Evolutionary conservation across 2,329 filamentous ascomycete species (phyloP).

Genomic region (Hypomyces perniciosus): DNA sequence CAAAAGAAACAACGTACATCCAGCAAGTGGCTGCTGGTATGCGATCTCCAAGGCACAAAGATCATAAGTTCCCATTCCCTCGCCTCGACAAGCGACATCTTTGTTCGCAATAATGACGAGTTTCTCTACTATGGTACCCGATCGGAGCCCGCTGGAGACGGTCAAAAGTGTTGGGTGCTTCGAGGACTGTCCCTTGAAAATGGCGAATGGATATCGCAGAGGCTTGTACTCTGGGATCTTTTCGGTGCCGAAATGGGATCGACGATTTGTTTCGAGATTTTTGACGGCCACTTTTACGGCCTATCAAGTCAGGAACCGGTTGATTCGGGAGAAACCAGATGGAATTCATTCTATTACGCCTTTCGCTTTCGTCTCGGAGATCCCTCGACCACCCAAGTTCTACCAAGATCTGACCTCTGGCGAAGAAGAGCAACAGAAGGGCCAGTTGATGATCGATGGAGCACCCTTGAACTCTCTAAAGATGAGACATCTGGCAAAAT

Average conservation of each 20-base stretch:
- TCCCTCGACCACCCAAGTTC: slow-evolving; percentile 34
- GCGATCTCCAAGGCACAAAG: slow-evolving; percentile 33
- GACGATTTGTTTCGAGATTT: slow-evolving; percentile 66
- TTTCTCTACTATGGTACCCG: slow-evolving; percentile 64
- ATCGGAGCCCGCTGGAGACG: slow-evolving; percentile 46
- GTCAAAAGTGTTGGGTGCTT: slow-evolving; percentile 58
- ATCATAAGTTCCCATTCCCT: slow-evolving; percentile 38
- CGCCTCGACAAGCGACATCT: slow-evolving; percentile 49
- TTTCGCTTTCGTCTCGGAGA: slow-evolving; percentile 52
- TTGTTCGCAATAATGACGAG: slow-evolving; percentile 57
- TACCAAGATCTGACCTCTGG: slow-evolving; percentile 43
- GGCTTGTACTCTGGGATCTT: slow-evolving; percentile 50
- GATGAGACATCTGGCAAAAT: slow-evolving; percentile 54
- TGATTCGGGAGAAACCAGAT: slow-evolving; percentile 57
- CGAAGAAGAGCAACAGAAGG: slow-evolving; percentile 63
- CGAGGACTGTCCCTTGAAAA: slow-evolving; percentile 43
- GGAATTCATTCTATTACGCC: slow-evolving; percentile 64
- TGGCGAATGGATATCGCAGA: slow-evolving; percentile 34
- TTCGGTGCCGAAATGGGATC: slow-evolving; percentile 60
- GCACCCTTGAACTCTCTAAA: slow-evolving; percentile 54
- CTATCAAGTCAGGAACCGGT: slow-evolving; percentile 60
- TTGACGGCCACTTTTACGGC: slow-evolving; percentile 60
- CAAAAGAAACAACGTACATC: slow-evolving; percentile 28
- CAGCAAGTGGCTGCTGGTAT: slow-evolving; percentile 47
- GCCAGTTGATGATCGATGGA: slow-evolving; percentile 69